phyloP scores from a whole-genome alignment of 1,284 basidiomycete species.

The Tilletia horrida region DNA sequence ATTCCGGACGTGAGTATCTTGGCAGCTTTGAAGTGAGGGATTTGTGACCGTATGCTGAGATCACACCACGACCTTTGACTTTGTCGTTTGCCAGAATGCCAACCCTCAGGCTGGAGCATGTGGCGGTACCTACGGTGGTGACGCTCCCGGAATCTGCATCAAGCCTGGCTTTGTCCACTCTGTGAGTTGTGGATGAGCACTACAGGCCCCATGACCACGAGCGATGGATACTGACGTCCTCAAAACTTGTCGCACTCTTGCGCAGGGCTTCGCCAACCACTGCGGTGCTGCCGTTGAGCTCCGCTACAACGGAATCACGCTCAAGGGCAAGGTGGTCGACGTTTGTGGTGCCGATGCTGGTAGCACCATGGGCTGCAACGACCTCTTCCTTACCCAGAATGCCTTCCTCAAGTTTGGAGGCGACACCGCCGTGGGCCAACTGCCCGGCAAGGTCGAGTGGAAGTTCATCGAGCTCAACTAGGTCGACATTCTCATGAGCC shows the following conservation, averaged over 20 bases:
- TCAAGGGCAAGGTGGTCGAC: not conserved
- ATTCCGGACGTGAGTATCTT: too few relatives aligned
- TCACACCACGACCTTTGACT: too few relatives aligned
- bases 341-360: not conserved
- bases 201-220: too few relatives aligned
- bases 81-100: too few relatives aligned
- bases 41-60: too few relatives aligned
- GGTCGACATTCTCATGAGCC: too few relatives aligned
- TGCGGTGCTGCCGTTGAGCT: not conserved
- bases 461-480: not conserved
- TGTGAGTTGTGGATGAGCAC: not conserved
- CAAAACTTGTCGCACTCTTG: too few relatives aligned
- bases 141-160: not conserved
- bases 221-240: too few relatives aligned
- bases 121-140: not conserved
- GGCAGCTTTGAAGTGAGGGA: too few relatives aligned
- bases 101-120: not conserved
- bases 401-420: not conserved
- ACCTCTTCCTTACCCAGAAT: not conserved
- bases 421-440: not conserved
- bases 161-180: not conserved
- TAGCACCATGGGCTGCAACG: not conserved
- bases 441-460: not conserved
- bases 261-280: slow-evolving; percentile 1
- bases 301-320: not conserved